Evolutionary conservation across 2,329 filamentous ascomycete species (phyloP).

Genomic region (Plenodomus lindquistii): DNA sequence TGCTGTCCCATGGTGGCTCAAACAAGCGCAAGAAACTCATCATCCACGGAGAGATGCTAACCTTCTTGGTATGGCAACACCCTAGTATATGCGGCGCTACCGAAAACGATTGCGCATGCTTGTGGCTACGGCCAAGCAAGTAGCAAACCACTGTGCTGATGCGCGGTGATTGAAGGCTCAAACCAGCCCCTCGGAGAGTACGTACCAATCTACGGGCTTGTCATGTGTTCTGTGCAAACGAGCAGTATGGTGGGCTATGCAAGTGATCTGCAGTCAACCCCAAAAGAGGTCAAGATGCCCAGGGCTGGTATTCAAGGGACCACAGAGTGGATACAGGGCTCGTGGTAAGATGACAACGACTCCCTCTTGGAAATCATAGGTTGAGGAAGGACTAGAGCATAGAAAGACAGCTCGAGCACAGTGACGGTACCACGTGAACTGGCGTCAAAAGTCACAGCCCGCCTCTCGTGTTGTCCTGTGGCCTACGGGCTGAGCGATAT

Average conservation of each 20-base stretch:
- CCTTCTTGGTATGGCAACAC: neutral
- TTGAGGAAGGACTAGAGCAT: slow-evolving; percentile 2
- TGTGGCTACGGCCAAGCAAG: neutral
- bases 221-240: neutral
- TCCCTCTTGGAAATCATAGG: neutral
- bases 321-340: slow-evolving; percentile 18
- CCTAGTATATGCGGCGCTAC: neutral
- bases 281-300: slow-evolving; percentile 3
- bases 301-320: slow-evolving; percentile 4
- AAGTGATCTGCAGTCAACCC: neutral
- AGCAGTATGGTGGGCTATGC: neutral
- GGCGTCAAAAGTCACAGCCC: neutral
- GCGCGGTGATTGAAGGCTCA: neutral
- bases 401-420: neutral
- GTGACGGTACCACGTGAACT: neutral
- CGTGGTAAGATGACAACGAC: slow-evolving; percentile 7
- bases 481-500: neutral
- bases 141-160: neutral
- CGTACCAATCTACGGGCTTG: no score
- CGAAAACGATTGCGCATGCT: neutral
- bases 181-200: neutral
- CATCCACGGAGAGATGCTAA: neutral
- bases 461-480: neutral
- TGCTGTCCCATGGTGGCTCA: neutral
- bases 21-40: neutral